Evolutionary conservation across 805 yeast genomes (phyloP), one percentile per base, ranked within the genome.

Genomic region (Tanozyma kutaoensis): DNA sequence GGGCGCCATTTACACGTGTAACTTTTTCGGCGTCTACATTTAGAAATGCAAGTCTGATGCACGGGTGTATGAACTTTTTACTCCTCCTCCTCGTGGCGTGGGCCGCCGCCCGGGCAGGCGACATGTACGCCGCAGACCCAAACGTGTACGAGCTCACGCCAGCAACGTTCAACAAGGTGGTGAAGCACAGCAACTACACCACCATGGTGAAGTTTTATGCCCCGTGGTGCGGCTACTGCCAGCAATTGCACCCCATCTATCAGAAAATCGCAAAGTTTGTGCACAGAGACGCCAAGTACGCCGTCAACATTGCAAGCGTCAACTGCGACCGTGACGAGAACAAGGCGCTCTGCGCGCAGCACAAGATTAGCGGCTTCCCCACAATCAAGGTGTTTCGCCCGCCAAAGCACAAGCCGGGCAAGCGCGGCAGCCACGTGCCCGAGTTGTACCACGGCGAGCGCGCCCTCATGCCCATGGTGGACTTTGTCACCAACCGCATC

Each of bases 161-260:
- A 3, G 38, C 58, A 11, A 74, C 59, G 28, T 85, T 85, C 44
- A 72, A 76, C 34, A 66, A 68, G 30, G 77, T 75, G 26, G 71
- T 86, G 3, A 60, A 72, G 23, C 50, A 60, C 14, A 62, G 93
- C 3, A 84, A 84, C 45, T 78, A 82, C 41, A 78, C 93, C 2
- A 53, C 94, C 2, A 54, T 85, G 12, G 85, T 84, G 14, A 85
- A 85, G 55, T 86, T 86, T 51, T 86, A 78, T 50, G 96, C 97
- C 4, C 95, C 96, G 21, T 86, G 97, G 97, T 88, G 98, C 58
- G 95, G 96, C 4, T 84, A 88, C 51, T 88, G 98, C 53, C 66
- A 74, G 41, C 66, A 72, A 31, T 56, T 88, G 27, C 69, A 72
- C 32, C 75, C 78, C 3, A 71, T 70, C 2, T 77, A 62, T 49